Base-by-base conservation (phyloP, 768 basidiomycete genomes). In the Naematelia encephala region DNA sequence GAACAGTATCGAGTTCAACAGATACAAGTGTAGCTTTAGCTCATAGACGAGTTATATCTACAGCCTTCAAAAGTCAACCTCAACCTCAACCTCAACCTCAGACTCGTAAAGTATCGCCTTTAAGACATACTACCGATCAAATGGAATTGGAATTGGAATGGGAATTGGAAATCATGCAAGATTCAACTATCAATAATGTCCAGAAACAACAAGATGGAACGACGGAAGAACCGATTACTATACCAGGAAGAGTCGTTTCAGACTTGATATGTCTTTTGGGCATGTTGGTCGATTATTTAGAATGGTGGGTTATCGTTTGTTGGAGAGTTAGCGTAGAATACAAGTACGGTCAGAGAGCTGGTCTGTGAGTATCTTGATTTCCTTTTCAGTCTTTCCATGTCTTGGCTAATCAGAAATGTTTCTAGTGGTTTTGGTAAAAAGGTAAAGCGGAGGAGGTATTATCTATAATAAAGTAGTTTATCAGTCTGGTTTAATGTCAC, bases 211-310 rank as follows among this genome's bases (percentile, higher is more conserved):
- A n/a, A 1, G 53, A 56, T 1, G 57, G 23, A 14, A 23, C 25
- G 25, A 28, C 56, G 13, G 45, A 45, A 8, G 62, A 60, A 46
- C 64, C 62, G 4, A 49, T n/a, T 5, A 68, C 69, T 5, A 64
- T 71, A 21, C 67, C 69, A 1, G 69, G 62, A 4, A 54, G 56
- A 30, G 21, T 71, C 8, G 67, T 71, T 4, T 59, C 68, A 34
- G 69, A 71, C 30, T 11, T 67, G 11, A 56, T 71, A n/a, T 67
- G 67, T 27, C 55, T 61, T 42, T 12, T 64, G 11, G 47, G 55
- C 10, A 66, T 71, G 42, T 49, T 63, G 26, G 19, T 66, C 22
- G 67, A 71, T 26, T 66, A 57, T 27, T 23, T 68, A 2, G 69
- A 71, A 51, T 65, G 61, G 54, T 16, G 52, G 13, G 46, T 66